These are phyloP conservation scores for Tilletia walkeri DNA, from an alignment of 1,284 basidiomycete species.

Conservation along the genomic window DNA sequence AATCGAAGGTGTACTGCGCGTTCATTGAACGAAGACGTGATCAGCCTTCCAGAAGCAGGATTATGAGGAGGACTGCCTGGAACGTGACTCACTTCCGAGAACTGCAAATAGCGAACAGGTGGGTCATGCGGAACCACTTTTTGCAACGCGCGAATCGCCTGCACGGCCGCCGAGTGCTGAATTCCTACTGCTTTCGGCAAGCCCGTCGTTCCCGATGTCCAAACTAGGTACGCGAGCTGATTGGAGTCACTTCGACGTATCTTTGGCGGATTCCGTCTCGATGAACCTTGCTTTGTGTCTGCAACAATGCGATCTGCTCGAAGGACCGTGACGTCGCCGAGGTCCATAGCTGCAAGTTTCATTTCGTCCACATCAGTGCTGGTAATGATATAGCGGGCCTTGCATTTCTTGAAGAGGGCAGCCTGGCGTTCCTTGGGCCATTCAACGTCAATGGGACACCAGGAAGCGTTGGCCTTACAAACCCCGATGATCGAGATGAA, in stretches of 20 bases:
- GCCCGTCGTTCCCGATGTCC: constrained; percentile 57
- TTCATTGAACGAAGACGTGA: too few species aligned
- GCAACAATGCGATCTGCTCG: constrained; percentile 3
- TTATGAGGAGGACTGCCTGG: not conserved
- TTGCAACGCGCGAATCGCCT: constrained; percentile 51
- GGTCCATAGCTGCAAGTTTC: not conserved
- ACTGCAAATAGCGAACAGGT: constrained; percentile 52
- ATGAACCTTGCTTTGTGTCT: not conserved
- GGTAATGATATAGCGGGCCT: constrained; percentile 38
- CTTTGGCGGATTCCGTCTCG: not conserved
- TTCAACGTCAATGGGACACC: constrained; percentile 56
- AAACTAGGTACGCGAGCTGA: constrained; percentile 54
- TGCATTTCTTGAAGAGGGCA: constrained; percentile 52
- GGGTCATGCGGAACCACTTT: constrained; percentile 47
- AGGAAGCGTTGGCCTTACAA: constrained; percentile 54
- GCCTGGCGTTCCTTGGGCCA: constrained; percentile 51
- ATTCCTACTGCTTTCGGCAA: constrained; percentile 55
- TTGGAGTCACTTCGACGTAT: constrained; percentile 15
- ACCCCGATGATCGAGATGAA: constrained; percentile 48
- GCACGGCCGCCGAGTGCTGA: constrained; percentile 51
- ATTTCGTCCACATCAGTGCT: not conserved
- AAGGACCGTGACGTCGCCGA: not conserved
- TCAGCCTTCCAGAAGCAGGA: not conserved
- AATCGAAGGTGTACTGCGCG: constrained; percentile 49
- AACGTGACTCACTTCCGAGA: constrained; percentile 34